Conservation (phyloP, 2,329 filamentous ascomycete species). For the Mycosphaerella sp. region DNA sequence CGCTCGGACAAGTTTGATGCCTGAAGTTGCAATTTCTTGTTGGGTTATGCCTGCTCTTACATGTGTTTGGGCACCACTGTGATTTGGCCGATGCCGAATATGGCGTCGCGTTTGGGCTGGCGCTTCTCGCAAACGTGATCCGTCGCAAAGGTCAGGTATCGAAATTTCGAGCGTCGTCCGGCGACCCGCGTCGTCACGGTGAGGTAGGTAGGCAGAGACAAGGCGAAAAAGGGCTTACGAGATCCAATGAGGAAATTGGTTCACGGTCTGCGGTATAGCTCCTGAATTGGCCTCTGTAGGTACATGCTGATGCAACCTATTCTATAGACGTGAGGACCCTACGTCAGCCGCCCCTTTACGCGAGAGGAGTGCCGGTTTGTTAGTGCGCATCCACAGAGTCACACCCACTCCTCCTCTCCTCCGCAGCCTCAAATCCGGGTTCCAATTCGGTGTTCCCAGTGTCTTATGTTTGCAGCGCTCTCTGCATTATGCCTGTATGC, state of each 20-base stretch:
- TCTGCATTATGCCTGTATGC: neutral
- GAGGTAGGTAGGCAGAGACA: neutral
- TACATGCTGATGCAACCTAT: neutral
- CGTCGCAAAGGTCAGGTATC: neutral
- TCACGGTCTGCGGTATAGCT: neutral
- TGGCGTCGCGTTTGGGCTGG: neutral
- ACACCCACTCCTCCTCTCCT: neutral
- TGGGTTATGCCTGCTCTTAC: slow-evolving; percentile 3
- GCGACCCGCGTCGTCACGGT: too few relatives aligned
- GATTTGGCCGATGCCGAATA: neutral
- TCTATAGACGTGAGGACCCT: neutral
- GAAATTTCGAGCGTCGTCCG: neutral
- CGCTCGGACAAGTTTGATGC: slow-evolving; percentile 6
- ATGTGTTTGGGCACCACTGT: slow-evolving; percentile 2
- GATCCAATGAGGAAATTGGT: neutral
- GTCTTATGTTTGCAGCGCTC: neutral
- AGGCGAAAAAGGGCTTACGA: neutral
- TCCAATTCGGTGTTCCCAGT: neutral
- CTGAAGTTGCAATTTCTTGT: slow-evolving; percentile 3
- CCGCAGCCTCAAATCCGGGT: neutral
- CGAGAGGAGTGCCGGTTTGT: neutral
- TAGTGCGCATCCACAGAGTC: neutral
- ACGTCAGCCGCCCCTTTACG: neutral
- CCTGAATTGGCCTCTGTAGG: neutral
- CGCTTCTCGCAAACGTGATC: neutral